Evolutionary conservation across 768 basidiomycete species (phyloP), one percentile per base, ranked within the genome.

Genomic region (Boletus rubropictus): DNA sequence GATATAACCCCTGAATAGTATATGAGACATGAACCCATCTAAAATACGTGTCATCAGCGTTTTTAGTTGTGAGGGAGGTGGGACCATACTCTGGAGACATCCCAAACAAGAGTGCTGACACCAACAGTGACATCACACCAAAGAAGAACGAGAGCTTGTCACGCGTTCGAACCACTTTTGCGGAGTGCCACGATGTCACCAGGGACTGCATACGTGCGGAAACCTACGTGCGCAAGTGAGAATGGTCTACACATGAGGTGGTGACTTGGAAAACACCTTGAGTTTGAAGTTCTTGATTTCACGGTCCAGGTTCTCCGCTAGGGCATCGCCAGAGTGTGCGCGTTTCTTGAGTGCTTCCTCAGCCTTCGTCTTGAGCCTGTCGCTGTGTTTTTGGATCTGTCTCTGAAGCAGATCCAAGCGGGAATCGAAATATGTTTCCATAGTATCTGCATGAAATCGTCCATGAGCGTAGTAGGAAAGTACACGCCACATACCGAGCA

Each of bases 391-490:
- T 66, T 89, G 86, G 24, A 95, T 76, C 48, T 81, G 82, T 34
- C 93, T 82, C 64, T 95, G 88, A 4, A 89, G 67, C 14, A 90
- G 74, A 62, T 89, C 88, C 52, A 89, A 72, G 62, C 88, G 84
- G 1, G 92, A 91, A 70, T 97, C 92, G 63, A 93, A 95, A 62
- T 86, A 96, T 0, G 93, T 96, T 69, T 96, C 93, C 64, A 93
- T 73, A 8, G 93, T 95, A 67, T 96, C 93, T 94, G 58, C 11
- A 6, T 5, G 17, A 21, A 37, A 18, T 7, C 31, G n/a, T 43
- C 50, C 22, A 40, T 43, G 7, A 43, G 34, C 1, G 35, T 11
- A 6, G 9, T 15, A 14, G 18, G 15, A 20, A 21, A 48, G 42
- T 25, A 14, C 22, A 3, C 25, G 28, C 44, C 37, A 65, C 78